Percentiles rank a stretch among this genome's conserved stretches.
Evolutionary conservation across 352 stramenopile species (phyloP).

Genomic region (Pythium vanterpoolii): DNA sequence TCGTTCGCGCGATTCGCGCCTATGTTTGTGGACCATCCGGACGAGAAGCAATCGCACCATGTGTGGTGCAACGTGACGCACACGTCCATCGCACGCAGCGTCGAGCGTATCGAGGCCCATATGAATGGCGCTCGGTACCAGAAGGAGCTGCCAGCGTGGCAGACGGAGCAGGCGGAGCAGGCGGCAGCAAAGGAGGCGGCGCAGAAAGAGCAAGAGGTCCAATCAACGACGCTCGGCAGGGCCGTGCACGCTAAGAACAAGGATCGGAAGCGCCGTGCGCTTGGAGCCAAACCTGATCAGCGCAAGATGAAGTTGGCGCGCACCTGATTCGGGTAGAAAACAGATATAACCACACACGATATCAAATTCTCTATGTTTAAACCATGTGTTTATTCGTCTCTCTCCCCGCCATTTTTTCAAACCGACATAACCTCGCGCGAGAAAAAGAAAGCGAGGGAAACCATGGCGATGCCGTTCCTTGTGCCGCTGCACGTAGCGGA

Average conservation of each 20-base stretch:
- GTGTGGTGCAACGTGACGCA: conserved; percentile 71
- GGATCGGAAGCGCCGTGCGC: neutral
- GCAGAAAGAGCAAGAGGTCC: conserved; percentile 1
- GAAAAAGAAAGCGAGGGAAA: conserved; percentile 2
- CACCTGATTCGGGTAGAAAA: conserved; percentile 4
- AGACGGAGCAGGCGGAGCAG: conserved; percentile 35
- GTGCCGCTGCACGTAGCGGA: conserved; percentile 74
- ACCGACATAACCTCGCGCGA: neutral
- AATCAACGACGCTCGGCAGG: neutral
- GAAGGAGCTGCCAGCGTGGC: conserved; percentile 52
- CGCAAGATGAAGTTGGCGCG: conserved; percentile 1
- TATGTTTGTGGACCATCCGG: conserved; percentile 61
- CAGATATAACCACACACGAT: neutral
- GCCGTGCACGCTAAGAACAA: neutral
- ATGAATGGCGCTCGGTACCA: conserved; percentile 49
- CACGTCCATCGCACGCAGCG: conserved; percentile 44
- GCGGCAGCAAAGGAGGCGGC: neutral
- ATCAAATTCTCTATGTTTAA: neutral
- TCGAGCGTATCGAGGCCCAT: conserved; percentile 50
- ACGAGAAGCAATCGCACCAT: conserved; percentile 46
- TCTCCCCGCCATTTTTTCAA: conserved; percentile 10
- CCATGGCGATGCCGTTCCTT: conserved; percentile 61
- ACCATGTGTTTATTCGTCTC: neutral
- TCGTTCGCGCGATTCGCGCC: conserved; percentile 57
- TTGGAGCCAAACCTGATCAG: neutral